Evolutionary conservation across 768 basidiomycete species (phyloP).

Genomic region (Lactarius hengduanensis): DNA sequence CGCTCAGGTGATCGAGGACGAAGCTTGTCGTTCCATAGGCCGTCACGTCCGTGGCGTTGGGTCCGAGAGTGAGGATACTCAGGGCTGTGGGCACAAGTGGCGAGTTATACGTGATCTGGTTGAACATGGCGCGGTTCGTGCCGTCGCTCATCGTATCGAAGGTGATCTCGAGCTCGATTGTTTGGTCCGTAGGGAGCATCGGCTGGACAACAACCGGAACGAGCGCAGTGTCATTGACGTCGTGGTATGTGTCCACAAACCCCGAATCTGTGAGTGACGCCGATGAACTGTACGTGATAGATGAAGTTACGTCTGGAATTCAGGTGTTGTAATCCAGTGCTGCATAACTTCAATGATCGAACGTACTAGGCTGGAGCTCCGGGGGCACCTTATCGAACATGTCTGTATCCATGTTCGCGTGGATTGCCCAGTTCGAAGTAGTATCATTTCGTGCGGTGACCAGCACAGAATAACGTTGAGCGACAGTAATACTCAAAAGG

Average conservation of each 20-base stretch:
- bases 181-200: constrained; percentile 51
- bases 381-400: constrained; percentile 89
- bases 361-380: constrained; percentile 69
- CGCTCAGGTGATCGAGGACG: constrained; percentile 70
- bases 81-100: constrained; percentile 77
- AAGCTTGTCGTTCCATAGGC: constrained; percentile 84
- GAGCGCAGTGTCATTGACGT: constrained; percentile 65
- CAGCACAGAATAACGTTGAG: constrained; percentile 91
- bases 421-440: constrained; percentile 78
- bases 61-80: constrained; percentile 72
- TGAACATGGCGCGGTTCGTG: constrained; percentile 79
- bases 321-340: neutral
- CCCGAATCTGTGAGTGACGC: constrained; percentile 53
- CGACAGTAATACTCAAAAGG: constrained; percentile 71
- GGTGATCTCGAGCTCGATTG: constrained; percentile 64
- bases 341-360: neutral
- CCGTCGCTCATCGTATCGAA: constrained; percentile 89
- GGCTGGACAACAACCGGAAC: constrained; percentile 58
- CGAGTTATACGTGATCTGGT: constrained; percentile 63
- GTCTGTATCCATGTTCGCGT: constrained; percentile 83
- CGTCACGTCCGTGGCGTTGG: constrained; percentile 57
- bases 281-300: constrained; percentile 67
- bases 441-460: constrained; percentile 89
- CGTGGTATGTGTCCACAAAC: constrained; percentile 53
- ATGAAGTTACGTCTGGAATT: constrained; percentile 76